Conservation (phyloP, 257 asterid genomes). For the Sherardia arvensis region DNA sequence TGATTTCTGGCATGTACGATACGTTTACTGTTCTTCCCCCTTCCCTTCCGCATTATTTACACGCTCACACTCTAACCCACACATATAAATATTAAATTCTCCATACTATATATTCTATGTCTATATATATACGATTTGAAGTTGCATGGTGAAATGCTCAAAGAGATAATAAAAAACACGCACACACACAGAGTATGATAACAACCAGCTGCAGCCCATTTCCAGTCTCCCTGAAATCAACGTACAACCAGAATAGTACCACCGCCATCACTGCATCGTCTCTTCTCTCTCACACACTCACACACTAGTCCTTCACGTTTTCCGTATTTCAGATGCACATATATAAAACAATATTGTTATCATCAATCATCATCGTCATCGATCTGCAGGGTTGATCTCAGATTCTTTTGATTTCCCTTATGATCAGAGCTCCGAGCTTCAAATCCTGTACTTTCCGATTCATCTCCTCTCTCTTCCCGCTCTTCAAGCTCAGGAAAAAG, state of each 20-base stretch:
- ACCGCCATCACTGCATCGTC: neutral
- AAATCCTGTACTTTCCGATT: conserved; percentile 1
- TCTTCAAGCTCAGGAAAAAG: neutral
- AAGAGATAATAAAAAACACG: neutral
- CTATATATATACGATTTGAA: no score
- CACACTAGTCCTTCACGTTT: conserved; percentile 15
- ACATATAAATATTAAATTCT: neutral
- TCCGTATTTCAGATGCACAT: conserved; percentile 19
- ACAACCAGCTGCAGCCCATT: neutral
- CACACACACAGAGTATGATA: neutral
- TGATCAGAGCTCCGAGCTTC: conserved; percentile 30
- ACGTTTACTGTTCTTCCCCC: neutral
- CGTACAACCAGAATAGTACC: neutral
- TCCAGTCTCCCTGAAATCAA: neutral
- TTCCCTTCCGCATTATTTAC: neutral
- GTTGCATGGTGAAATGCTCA: conserved; percentile 3
- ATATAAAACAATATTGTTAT: neutral
- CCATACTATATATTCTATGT: neutral
- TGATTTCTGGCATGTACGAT: conserved; percentile 8
- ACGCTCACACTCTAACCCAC: neutral
- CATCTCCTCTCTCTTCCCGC: conserved; percentile 14
- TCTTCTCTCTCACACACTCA: conserved; percentile 9
- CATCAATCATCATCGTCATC: neutral
- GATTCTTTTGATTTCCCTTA: conserved; percentile 19
- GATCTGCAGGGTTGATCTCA: neutral